Evolutionary conservation across 2,329 filamentous ascomycete genomes (phyloP).

Genomic region (Xylariaceae sp.): DNA sequence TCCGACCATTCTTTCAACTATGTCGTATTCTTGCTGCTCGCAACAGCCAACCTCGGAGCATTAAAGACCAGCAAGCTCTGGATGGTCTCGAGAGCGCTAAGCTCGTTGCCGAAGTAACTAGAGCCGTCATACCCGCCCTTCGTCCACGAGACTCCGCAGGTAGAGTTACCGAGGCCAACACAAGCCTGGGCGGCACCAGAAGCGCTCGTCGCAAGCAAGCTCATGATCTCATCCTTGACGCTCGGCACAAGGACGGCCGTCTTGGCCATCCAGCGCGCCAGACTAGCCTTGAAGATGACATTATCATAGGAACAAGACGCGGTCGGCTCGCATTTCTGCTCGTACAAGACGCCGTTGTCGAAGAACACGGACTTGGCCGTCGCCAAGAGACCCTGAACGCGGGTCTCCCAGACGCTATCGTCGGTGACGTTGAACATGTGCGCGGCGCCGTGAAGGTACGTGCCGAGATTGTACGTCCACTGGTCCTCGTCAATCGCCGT

Average conservation of each 20-base stretch:
- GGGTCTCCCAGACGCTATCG: slow-evolving; percentile 41
- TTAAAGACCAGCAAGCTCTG: slow-evolving; percentile 27
- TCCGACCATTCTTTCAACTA: too few relatives aligned
- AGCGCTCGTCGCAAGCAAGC: slow-evolving; percentile 27
- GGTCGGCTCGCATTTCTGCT: slow-evolving; percentile 53
- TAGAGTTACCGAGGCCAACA: slow-evolving; percentile 21
- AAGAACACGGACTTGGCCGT: slow-evolving; percentile 41
- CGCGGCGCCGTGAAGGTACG: slow-evolving; percentile 34
- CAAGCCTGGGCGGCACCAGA: slow-evolving; percentile 37
- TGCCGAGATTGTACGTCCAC: slow-evolving; percentile 30
- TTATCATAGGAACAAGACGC: slow-evolving; percentile 31
- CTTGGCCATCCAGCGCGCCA: slow-evolving; percentile 46
- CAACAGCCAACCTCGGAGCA: too few relatives aligned
- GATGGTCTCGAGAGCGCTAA: slow-evolving; percentile 50
- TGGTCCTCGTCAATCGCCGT: slow-evolving; percentile 47
- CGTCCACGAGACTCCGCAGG: slow-evolving; percentile 52
- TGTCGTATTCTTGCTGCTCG: too few relatives aligned
- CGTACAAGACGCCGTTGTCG: slow-evolving; percentile 47
- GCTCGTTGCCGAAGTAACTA: slow-evolving; percentile 51
- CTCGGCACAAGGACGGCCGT: slow-evolving; percentile 31
- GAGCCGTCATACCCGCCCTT: slow-evolving; percentile 45
- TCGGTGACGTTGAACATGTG: slow-evolving; percentile 39
- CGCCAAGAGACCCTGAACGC: slow-evolving; percentile 43
- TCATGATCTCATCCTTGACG: slow-evolving; percentile 22
- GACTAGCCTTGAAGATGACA: slow-evolving; percentile 37